A percentile compares a stretch with the other conserved stretches of the same genome.
phyloP scores from a whole-genome alignment of 192 early-diverging fungal genomes.

The Backusella circina region DNA sequence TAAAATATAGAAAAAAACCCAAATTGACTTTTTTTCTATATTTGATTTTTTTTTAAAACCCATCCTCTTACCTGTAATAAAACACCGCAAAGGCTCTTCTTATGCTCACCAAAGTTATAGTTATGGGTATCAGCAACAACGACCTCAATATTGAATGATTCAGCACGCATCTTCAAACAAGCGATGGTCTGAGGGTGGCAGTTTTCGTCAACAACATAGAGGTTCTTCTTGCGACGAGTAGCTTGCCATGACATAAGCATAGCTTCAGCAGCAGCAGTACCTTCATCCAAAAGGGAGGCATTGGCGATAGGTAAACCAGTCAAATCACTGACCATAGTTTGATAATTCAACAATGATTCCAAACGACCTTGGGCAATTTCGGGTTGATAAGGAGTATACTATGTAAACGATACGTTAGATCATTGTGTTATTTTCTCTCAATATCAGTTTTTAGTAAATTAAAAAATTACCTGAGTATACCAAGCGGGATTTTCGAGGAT shows the following conservation, averaged over 20 bases:
- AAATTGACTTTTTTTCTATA: background rate
- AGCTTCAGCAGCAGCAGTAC: constrained; percentile 97
- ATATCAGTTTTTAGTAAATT: background rate
- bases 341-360: constrained; percentile 96
- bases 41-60: background rate
- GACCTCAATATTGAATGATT: constrained; percentile 90
- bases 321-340: constrained; percentile 94
- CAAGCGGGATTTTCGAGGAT: constrained; percentile 98
- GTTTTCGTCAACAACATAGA: constrained; percentile 91
- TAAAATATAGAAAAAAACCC: constrained; percentile 13
- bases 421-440: background rate
- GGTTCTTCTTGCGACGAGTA: constrained; percentile 73
- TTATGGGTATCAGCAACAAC: constrained; percentile 78
- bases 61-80: constrained; percentile 74
- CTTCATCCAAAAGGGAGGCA: constrained; percentile 98
- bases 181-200: constrained; percentile 97
- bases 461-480: constrained; percentile 83
- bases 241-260: constrained; percentile 85
- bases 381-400: constrained; percentile 99
- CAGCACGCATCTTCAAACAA: constrained; percentile 89
- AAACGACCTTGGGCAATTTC: constrained; percentile 99
- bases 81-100: constrained; percentile 83
- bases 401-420: background rate
- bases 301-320: constrained; percentile 97
- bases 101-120: constrained; percentile 73